phyloP scores from a whole-genome alignment of 441 rosid genomes.

The Eutrema salsugineum region DNA sequence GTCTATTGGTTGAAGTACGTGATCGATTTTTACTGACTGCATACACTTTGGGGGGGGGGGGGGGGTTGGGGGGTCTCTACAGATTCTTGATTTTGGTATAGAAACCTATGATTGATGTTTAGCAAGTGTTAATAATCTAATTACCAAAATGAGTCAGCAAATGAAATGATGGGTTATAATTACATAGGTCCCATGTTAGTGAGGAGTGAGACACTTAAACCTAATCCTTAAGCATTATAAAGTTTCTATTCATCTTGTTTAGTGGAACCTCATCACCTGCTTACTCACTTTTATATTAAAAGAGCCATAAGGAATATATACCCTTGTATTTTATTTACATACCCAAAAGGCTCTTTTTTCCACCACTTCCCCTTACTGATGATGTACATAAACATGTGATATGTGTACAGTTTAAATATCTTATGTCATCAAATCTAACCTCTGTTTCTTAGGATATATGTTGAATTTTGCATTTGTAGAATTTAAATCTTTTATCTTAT shows the following conservation, averaged over 20 bases:
- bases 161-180: slow-evolving; percentile 25
- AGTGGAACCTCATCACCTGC: slow-evolving; percentile 32
- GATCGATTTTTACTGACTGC: slow-evolving; percentile 2
- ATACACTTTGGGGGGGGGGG: too few relatives aligned
- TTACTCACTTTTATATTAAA: slow-evolving; percentile 21
- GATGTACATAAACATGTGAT: slow-evolving; percentile 19
- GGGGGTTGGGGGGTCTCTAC: too few relatives aligned
- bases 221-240: slow-evolving; percentile 32
- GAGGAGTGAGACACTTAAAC: slow-evolving; percentile 28
- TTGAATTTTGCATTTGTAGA: neutral
- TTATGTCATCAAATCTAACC: slow-evolving; percentile 11
- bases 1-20: neutral
- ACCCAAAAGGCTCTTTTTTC: slow-evolving; percentile 9
- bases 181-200: slow-evolving; percentile 28
- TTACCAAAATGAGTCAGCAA: slow-evolving; percentile 18
- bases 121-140: slow-evolving; percentile 20
- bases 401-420: neutral
- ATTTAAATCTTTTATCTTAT: neutral
- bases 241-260: slow-evolving; percentile 27
- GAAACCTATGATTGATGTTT: slow-evolving; percentile 18
- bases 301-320: slow-evolving; percentile 28
- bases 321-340: slow-evolving; percentile 6
- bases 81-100: neutral
- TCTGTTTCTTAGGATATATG: neutral
- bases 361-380: slow-evolving; percentile 2